Evolutionary conservation across 257 asterid genomes (phyloP).

Genomic region (Solanum peruvianum): DNA sequence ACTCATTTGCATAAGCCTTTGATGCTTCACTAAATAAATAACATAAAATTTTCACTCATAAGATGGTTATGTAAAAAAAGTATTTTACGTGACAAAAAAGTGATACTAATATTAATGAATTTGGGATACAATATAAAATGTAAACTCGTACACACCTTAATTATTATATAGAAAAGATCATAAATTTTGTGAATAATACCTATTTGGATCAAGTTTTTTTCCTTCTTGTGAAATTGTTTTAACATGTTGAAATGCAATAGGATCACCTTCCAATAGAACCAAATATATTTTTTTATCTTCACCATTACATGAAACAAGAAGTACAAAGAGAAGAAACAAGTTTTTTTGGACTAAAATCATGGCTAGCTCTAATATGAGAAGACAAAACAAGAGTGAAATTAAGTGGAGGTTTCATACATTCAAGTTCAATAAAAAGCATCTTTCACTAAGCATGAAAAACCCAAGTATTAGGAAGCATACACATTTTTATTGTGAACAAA

Average conservation of each 20-base stretch:
- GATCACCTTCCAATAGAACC: conserved; percentile 60
- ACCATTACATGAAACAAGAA: not conserved
- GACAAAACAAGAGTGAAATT: not conserved
- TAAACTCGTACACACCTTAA: not conserved
- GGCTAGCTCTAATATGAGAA: not conserved
- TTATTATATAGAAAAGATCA: not conserved
- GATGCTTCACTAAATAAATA: conserved; percentile 25
- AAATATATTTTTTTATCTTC: conserved; percentile 45
- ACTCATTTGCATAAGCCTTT: conserved; percentile 37
- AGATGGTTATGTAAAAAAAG: not conserved
- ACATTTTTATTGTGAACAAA: not conserved
- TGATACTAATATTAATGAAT: not conserved
- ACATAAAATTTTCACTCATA: not conserved
- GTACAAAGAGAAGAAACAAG: not conserved
- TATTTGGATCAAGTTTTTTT: conserved; percentile 6
- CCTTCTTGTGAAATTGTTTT: conserved; percentile 5
- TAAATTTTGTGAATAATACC: conserved; percentile 25
- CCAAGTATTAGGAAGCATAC: not conserved
- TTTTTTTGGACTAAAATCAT: not conserved
- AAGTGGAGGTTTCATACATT: not conserved
- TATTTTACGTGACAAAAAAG: not conserved
- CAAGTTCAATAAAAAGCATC: not conserved
- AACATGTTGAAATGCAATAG: conserved; percentile 50
- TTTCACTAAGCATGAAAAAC: not conserved
- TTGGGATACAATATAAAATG: not conserved